These are phyloP conservation scores for Penicillium janthinellum DNA, from an alignment of 2,329 filamentous ascomycete species.

Conservation along the genomic window DNA sequence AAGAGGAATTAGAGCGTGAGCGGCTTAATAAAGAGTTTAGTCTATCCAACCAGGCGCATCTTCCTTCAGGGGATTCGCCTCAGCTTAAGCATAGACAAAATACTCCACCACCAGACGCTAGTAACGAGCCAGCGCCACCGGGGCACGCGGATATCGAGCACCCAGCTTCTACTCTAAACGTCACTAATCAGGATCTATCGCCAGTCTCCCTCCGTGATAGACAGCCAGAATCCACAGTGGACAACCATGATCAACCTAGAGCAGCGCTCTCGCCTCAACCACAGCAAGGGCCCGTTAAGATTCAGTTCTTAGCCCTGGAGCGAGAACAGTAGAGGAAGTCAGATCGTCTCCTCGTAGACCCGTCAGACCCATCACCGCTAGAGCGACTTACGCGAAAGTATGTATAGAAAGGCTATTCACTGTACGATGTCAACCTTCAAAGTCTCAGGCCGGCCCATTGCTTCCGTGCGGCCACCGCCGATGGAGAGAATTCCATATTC, in stretches of 20 bases:
- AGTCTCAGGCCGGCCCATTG: background rate
- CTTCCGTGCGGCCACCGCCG: constrained; percentile 2
- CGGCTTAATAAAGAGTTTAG: background rate
- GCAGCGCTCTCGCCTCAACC: background rate
- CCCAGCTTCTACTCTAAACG: background rate
- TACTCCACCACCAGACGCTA: background rate
- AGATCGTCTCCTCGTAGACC: background rate
- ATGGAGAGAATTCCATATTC: constrained; percentile 4
- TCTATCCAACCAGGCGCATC: background rate
- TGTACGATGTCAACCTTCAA: background rate
- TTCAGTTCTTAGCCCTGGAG: background rate
- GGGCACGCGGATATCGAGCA: background rate
- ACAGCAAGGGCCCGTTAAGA: background rate
- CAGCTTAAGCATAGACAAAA: too few species aligned
- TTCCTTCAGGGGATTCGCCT: background rate
- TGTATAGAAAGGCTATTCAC: background rate
- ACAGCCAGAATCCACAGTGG: background rate
- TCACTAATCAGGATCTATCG: background rate
- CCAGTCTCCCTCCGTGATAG: background rate
- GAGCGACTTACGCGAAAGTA: background rate
- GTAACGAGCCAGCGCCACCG: background rate
- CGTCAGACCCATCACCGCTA: background rate
- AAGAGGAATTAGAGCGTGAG: background rate
- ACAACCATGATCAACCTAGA: background rate
- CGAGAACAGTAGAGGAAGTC: background rate